These are phyloP conservation scores for Kickxella alabastrina DNA, from an alignment of 192 early-diverging fungal genomes.

Conservation along the genomic window DNA sequence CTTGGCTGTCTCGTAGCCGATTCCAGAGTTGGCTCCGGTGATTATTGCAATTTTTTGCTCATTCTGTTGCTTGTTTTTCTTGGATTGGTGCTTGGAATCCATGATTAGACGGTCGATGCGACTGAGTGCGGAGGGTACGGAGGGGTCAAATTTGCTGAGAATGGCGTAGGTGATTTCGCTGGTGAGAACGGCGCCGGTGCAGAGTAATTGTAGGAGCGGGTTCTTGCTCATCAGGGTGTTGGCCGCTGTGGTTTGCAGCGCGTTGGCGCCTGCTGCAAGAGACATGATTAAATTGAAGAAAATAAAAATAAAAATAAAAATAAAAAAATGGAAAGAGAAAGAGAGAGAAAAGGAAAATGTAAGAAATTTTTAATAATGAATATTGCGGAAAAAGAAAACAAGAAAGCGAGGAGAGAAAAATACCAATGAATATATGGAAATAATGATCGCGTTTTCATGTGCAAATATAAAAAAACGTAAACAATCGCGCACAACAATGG, in stretches of 20 bases:
- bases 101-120: conserved; percentile 2
- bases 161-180: background rate
- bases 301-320: conserved; percentile 2
- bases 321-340: conserved; percentile 13
- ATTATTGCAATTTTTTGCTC: conserved; percentile 18
- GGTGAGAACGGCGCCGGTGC: background rate
- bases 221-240: conserved; percentile 3
- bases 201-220: background rate
- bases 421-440: background rate
- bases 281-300: conserved; percentile 3
- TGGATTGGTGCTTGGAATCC: background rate
- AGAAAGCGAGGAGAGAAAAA: background rate
- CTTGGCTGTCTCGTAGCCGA: conserved; percentile 52
- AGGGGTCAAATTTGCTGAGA: conserved; percentile 1
- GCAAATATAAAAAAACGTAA: no score
- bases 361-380: conserved; percentile 7
- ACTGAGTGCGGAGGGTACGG: background rate
- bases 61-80: background rate
- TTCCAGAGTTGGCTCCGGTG: conserved; percentile 54
- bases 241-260: conserved; percentile 3
- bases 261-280: conserved; percentile 4
- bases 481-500: background rate
- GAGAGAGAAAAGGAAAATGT: conserved; percentile 15
- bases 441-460: background rate
- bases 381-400: background rate